Conservation (phyloP, 2,329 filamentous ascomycete genomes). For the Podosphaera aphanis region DNA sequence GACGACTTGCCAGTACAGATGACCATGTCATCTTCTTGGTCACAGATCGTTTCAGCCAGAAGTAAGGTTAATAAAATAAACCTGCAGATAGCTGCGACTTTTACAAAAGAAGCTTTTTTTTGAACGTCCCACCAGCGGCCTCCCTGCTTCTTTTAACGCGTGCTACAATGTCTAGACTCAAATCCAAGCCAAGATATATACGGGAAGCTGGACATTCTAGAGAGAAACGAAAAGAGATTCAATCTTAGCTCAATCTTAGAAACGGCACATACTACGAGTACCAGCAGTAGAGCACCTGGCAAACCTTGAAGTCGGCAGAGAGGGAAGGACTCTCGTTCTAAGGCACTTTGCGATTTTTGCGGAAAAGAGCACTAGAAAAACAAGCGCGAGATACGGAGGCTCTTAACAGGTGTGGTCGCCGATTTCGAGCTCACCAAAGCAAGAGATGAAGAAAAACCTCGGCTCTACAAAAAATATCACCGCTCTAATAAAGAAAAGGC, state of each 20-base stretch:
- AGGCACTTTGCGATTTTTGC: neutral
- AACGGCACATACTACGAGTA: neutral
- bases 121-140: neutral
- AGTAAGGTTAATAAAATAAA: neutral
- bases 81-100: neutral
- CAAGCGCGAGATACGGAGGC: too few relatives aligned
- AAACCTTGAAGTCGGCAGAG: neutral
- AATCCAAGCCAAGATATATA: too few relatives aligned
- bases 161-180: too few relatives aligned
- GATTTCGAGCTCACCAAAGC: neutral
- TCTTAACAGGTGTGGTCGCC: neutral
- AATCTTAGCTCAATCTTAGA: neutral
- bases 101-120: neutral
- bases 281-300: neutral
- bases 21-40: neutral
- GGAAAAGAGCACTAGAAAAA: neutral
- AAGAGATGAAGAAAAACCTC: neutral
- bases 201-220: too few relatives aligned
- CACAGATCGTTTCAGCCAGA: neutral
- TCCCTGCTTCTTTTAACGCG: neutral
- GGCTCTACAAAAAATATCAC: neutral
- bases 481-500: neutral
- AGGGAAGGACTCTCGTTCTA: neutral
- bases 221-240: neutral
- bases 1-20: neutral